Evolutionary conservation across 192 early-diverging fungal genomes (phyloP), one percentile per base, ranked within the genome.

Genomic region (Linnemannia elongata): DNA sequence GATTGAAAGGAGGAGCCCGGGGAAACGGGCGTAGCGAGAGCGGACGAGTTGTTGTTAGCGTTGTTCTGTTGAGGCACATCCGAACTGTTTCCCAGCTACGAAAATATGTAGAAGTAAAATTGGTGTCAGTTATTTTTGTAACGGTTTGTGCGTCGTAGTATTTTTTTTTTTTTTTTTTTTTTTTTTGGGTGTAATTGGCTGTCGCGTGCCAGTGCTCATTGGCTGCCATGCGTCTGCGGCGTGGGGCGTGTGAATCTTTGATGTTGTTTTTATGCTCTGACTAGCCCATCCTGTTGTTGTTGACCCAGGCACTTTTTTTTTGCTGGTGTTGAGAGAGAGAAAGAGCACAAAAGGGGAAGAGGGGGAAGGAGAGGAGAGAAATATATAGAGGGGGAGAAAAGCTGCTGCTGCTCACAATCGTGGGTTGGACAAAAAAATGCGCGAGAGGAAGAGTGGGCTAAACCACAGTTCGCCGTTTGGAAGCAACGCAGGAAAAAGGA

Each of bases 41-140:
- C 77, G 12, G 79, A 75, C 0, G 78, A 33, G 35, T n/a, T 42
- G 3, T 74, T 76, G 44, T 75, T 74, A 68, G 12, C 30, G 74
- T 24, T 55, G 20, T 30, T 71, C 13, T 55, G 15, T 17, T 70
- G 36, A 8, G 85, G 79, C 12, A 87, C 79, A 78, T 87, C 85
- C 18, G 75, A 55, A 63, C 74, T 87, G 68, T 87, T 81, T 78
- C 85, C 85, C 30, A 87, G 85, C 85, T 87, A 69, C 49, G 38
- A 17, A n/a, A 9, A 35, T 12, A n/a, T 35, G 35, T 22, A 20
- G 15, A 39, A 39, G 17, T 35, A 41, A 38, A 71, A 36, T 41
- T 24, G 35, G 39, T 71, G 69, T 72, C 70, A 72, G 70, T 72
- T 42, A 41, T 72, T 42, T 72, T 42, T 42, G 38, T 42, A 39